phyloP scores from a whole-genome alignment of 768 basidiomycete genomes.

The Psilocybe cyanescens region DNA sequence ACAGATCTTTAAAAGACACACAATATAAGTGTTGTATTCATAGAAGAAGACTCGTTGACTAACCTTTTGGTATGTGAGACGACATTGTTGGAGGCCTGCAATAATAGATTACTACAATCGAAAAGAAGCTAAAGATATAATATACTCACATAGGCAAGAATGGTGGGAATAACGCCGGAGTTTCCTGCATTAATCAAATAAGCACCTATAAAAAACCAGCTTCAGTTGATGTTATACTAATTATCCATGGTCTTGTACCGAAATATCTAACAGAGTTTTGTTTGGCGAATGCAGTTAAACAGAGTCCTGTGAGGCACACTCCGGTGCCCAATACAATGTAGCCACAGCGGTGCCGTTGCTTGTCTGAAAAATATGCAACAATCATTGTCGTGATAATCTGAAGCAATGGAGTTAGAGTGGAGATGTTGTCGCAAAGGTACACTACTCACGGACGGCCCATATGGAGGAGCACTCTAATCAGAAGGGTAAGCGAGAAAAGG shows the following conservation, averaged over 20 bases:
- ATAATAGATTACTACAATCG: background rate
- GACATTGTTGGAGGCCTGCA: conserved; percentile 47
- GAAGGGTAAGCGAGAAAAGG: conserved; percentile 4
- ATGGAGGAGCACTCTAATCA: conserved; percentile 47
- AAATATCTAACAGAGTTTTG: conserved; percentile 44
- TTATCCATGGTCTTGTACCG: conserved; percentile 28
- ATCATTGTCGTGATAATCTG: conserved; percentile 43
- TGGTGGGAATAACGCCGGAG: conserved; percentile 44
- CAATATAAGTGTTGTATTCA: background rate
- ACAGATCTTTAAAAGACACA: conserved; percentile 34
- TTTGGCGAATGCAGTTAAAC: conserved; percentile 41
- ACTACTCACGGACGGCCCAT: conserved; percentile 43
- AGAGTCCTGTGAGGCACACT: conserved; percentile 42
- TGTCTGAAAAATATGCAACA: conserved; percentile 52
- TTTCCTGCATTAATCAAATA: conserved; percentile 49
- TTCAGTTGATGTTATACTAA: background rate
- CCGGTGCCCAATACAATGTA: conserved; percentile 43
- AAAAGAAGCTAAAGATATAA: background rate
- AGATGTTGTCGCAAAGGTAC: background rate
- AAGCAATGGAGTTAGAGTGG: conserved; percentile 3
- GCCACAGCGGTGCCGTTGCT: conserved; percentile 41
- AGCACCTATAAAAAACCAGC: conserved; percentile 32
- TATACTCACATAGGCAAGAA: conserved; percentile 44
- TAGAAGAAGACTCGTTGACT: background rate
- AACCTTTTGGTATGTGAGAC: conserved; percentile 51